phyloP scores from a whole-genome alignment of 192 early-diverging fungal genomes.

The Backusella parvicylindrica region DNA sequence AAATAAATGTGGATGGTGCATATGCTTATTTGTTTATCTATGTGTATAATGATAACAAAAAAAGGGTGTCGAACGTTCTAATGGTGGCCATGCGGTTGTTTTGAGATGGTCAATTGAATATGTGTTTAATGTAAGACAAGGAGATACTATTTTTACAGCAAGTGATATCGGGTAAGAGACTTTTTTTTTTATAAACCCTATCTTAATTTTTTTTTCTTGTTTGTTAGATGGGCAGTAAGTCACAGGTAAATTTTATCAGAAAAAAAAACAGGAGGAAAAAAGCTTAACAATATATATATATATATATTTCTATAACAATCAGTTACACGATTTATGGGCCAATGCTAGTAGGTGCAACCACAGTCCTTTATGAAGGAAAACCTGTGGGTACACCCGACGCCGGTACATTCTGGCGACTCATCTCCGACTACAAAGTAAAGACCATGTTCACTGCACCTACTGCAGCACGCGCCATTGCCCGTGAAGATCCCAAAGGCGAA shows the following conservation, averaged over 20 bases:
- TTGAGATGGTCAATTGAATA: constrained; percentile 67
- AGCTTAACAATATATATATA: neutral
- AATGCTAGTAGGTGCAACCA: constrained; percentile 70
- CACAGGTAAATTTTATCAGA: constrained; percentile 40
- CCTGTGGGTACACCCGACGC: constrained; percentile 79
- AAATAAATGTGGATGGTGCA: neutral
- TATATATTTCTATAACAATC: too few relatives aligned
- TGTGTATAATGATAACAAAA: too few relatives aligned
- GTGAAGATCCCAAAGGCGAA: constrained; percentile 70
- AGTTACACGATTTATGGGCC: constrained; percentile 82
- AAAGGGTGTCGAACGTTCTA: constrained; percentile 50
- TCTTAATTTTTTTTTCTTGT: neutral
- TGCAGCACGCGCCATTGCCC: constrained; percentile 73
- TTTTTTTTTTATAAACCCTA: neutral
- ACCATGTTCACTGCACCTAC: constrained; percentile 85
- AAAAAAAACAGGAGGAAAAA: neutral
- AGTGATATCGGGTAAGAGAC: constrained; percentile 67
- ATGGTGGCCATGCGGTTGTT: constrained; percentile 72
- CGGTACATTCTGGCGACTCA: constrained; percentile 75
- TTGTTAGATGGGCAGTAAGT: constrained; percentile 72
- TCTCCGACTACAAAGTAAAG: constrained; percentile 72
- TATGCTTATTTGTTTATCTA: neutral
- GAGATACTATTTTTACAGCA: constrained; percentile 77
- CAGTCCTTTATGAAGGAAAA: constrained; percentile 85
- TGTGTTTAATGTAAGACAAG: constrained; percentile 66